phyloP scores from a whole-genome alignment of 805 yeast genomes.

The Debaryomyces tyrocola region DNA sequence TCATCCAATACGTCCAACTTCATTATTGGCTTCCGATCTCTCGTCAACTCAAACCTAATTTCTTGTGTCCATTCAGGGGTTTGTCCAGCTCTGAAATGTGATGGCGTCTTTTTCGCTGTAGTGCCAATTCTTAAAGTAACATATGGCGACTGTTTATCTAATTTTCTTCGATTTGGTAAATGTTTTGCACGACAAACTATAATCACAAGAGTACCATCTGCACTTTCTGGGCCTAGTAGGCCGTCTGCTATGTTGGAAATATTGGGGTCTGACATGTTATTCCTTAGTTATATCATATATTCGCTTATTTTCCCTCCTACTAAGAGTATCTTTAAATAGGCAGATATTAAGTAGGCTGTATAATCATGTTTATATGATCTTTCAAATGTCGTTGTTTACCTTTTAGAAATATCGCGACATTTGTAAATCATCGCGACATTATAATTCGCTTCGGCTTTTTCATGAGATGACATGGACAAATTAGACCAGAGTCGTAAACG shows the following conservation, averaged over 20 bases:
- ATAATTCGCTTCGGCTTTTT: background rate
- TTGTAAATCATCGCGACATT: conserved; percentile 1
- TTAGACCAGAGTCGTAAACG: too few relatives aligned
- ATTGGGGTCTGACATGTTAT: background rate
- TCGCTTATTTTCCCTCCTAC: background rate
- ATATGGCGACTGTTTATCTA: conserved; percentile 94
- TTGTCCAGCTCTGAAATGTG: conserved; percentile 88
- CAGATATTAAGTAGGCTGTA: background rate
- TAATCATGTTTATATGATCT: background rate
- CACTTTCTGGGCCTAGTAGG: conserved; percentile 25
- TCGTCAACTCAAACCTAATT: conserved; percentile 61
- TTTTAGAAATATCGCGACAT: background rate
- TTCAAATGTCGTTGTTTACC: background rate
- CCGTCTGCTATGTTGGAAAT: background rate
- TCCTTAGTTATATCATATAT: background rate
- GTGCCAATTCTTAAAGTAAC: conserved; percentile 80
- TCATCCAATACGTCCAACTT: conserved; percentile 81
- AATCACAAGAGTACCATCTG: conserved; percentile 62
- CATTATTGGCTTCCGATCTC: conserved; percentile 62
- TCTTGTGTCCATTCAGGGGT: conserved; percentile 87
- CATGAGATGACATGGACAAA: background rate
- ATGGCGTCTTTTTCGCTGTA: conserved; percentile 74
- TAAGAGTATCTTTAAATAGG: background rate
- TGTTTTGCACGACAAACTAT: conserved; percentile 81
- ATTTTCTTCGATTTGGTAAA: conserved; percentile 78